A percentile compares a stretch with the other conserved stretches of the same genome.
These are phyloP conservation scores for Fragaria ananassa DNA, from an alignment of 306 rosid genomes.

Conservation along the genomic window DNA sequence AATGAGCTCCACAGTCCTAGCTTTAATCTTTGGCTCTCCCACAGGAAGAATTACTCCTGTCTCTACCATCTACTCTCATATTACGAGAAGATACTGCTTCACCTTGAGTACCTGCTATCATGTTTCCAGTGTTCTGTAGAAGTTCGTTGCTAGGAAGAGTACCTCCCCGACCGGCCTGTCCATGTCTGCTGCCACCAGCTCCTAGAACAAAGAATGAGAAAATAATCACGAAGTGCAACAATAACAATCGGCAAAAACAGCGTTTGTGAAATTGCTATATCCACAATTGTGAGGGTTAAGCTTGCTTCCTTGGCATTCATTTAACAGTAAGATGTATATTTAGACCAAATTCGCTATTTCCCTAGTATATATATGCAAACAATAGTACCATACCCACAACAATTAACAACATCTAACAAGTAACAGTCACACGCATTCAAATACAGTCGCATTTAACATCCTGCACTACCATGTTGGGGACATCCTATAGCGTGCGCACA, in stretches of 20 bases:
- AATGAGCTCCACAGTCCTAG: neutral
- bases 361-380: neutral
- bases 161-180: slow-evolving; percentile 37
- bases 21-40: slow-evolving; percentile 32
- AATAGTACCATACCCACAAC: neutral
- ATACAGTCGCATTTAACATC: neutral
- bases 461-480: neutral
- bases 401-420: neutral
- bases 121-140: slow-evolving; percentile 18
- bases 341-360: too few relatives aligned
- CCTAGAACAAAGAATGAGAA: slow-evolving; percentile 32
- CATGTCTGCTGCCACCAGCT: slow-evolving; percentile 34
- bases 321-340: neutral
- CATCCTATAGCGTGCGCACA: neutral
- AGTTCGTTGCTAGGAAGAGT: slow-evolving; percentile 57
- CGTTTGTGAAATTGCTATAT: neutral
- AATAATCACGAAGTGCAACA: too few relatives aligned
- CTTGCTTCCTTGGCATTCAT: neutral
- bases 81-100: slow-evolving; percentile 35
- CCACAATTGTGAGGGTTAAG: neutral
- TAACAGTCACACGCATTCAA: neutral
- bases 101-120: slow-evolving; percentile 25
- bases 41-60: slow-evolving; percentile 16
- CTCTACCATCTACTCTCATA: slow-evolving; percentile 23
- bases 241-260: neutral